Percentiles rank a stretch among this genome's conserved stretches.
phyloP scores from a whole-genome alignment of 805 yeast genomes.

The Starmerella geochares region DNA sequence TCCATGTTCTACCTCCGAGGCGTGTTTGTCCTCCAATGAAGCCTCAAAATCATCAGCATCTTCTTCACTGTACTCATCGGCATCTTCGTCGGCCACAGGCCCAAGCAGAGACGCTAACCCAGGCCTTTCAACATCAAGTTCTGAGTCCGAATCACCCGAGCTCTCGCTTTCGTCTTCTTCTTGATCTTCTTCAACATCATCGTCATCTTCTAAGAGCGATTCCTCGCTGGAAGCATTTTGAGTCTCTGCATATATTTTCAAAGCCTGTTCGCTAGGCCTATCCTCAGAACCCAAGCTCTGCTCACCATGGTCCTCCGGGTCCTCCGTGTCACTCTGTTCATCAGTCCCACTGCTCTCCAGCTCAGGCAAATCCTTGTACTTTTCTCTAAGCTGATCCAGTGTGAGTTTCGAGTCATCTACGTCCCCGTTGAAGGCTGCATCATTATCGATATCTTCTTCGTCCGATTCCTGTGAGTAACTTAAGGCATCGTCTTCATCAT shows the following conservation, averaged over 20 bases:
- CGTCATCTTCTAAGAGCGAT: conserved; percentile 2
- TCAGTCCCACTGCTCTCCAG: conserved; percentile 20
- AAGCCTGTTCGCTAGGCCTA: conserved; percentile 15
- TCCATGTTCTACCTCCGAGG: too few species aligned
- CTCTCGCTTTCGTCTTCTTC: not conserved
- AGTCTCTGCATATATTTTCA: conserved; percentile 24
- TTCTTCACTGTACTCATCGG: conserved; percentile 21
- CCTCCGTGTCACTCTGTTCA: conserved; percentile 7
- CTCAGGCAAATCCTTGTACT: conserved; percentile 40
- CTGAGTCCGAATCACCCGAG: conserved; percentile 21
- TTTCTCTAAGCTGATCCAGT: conserved; percentile 46
- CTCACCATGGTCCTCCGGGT: conserved; percentile 11
- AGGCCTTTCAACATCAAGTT: conserved; percentile 12
- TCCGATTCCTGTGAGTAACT: conserved; percentile 29
- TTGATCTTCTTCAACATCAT: conserved; percentile 4
- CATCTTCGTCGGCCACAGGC: conserved; percentile 19
- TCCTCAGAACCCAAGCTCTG: not conserved
- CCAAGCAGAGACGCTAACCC: conserved; percentile 17
- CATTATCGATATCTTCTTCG: conserved; percentile 23
- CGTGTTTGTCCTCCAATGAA: not conserved
- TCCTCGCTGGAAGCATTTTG: conserved; percentile 23
- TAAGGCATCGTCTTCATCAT: conserved; percentile 29
- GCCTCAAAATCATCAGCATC: not conserved
- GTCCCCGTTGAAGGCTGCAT: conserved; percentile 16
- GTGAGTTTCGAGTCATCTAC: conserved; percentile 43